These are phyloP conservation scores for Clavulina sp. DNA, from an alignment of 768 basidiomycete species.

Conservation along the genomic window DNA sequence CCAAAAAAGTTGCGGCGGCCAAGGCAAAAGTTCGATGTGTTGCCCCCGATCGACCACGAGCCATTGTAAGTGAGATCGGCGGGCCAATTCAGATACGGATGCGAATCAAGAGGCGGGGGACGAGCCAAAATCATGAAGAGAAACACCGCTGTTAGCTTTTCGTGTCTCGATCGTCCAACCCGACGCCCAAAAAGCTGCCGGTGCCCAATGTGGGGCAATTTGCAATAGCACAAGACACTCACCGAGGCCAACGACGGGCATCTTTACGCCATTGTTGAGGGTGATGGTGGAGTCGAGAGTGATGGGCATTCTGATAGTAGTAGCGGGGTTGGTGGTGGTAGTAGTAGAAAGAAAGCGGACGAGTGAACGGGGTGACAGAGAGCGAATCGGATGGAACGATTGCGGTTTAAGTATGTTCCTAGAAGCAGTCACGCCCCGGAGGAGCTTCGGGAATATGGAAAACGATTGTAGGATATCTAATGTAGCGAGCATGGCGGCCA, in stretches of 20 bases:
- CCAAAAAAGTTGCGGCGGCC: neutral
- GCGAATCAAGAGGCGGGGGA: no score
- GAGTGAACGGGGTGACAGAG: neutral
- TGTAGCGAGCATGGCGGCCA: no score
- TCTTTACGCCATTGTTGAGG: slow-evolving; percentile 30
- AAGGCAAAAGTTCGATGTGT: no score
- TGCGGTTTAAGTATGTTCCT: neutral
- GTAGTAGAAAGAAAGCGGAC: neutral
- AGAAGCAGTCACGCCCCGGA: neutral
- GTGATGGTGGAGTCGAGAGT: slow-evolving; percentile 26
- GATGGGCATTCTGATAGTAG: neutral
- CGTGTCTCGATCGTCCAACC: slow-evolving; percentile 43
- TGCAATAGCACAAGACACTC: slow-evolving; percentile 16
- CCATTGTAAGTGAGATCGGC: no score
- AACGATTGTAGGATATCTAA: no score
- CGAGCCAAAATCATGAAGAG: no score
- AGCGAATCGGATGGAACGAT: neutral
- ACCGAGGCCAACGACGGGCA: slow-evolving; percentile 70
- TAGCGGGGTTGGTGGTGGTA: neutral
- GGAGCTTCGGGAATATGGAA: no score
- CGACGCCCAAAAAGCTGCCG: no score
- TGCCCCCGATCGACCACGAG: no score
- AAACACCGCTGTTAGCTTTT: neutral
- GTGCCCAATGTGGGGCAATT: no score
- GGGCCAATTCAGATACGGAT: no score